These are phyloP conservation scores for Akanthomyces uredinophilus DNA, from an alignment of 2,329 filamentous ascomycete species.

Conservation along the genomic window DNA sequence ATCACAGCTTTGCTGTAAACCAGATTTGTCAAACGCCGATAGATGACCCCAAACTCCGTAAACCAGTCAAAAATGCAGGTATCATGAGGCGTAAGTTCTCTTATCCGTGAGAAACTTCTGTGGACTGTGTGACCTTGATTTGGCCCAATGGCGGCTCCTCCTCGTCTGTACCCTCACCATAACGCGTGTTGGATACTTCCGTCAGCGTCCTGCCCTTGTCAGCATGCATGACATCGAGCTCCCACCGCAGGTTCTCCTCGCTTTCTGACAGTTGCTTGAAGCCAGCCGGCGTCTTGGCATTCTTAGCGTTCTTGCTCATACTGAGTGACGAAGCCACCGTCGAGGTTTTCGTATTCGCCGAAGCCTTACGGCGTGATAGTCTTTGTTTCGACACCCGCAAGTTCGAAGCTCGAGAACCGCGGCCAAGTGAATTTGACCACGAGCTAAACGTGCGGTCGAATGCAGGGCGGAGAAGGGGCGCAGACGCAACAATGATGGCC, in stretches of 20 bases:
- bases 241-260: conserved; percentile 20
- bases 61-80: neutral
- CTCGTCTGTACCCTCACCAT: neutral
- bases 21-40: neutral
- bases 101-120: conserved; percentile 9
- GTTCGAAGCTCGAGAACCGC: neutral
- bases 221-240: conserved; percentile 17
- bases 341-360: neutral
- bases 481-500: conserved; percentile 19
- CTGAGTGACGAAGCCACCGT: conserved; percentile 1
- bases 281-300: neutral
- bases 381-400: neutral
- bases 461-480: conserved; percentile 18
- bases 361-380: neutral
- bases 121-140: conserved; percentile 15
- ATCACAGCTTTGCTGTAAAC: too few species aligned
- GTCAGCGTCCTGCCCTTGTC: conserved; percentile 17
- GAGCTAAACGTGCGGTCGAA: conserved; percentile 17
- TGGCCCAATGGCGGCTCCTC: conserved; percentile 10
- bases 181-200: conserved; percentile 4
- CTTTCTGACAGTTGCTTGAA: conserved; percentile 20
- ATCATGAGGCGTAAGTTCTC: neutral
- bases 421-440: conserved; percentile 9
- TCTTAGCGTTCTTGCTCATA: neutral
- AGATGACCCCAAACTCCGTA: neutral